Base-by-base conservation (phyloP, 2,329 filamentous ascomycete genomes). In the Ophiostoma pallidulum region DNA sequence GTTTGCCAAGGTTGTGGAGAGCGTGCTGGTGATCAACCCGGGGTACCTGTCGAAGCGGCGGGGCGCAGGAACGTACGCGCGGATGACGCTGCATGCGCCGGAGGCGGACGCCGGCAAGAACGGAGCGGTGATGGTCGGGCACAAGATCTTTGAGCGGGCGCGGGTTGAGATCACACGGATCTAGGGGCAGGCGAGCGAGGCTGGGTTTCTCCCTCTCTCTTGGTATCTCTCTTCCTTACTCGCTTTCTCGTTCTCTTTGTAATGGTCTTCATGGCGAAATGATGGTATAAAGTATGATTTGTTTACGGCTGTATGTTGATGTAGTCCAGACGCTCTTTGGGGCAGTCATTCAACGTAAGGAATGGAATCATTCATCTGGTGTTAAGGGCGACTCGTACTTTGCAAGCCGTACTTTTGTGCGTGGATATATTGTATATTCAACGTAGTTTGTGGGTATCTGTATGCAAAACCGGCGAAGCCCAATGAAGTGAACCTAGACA, bases 1-100 rank as follows among this genome's bases (percentile, higher is more conserved):
- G 3, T 95, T 94, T 71, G 86, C 87, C 33, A 94, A 86, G 78
- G 88, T 96, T 36, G 82, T 97, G 10, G 87, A 96, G 59, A 87
- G 84, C 56, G 89, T 96, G 0, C 66, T 97, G 7, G 80, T 89
- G 12, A 84, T 98, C 59, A 98, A 98, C 62, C 91, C 92, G 0
- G 91, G 92, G 5, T 82, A 80, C 42, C 68, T 95, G 29, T 92
- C 88, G 14, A 96, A 94, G 66, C 80, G 86, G 48, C 82, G 80
- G 50, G 89, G 83, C 1, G 75, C 90, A 0, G 92, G 92, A 6
- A 95, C 89, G 1, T 97, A 84, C 63, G 86, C 88, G 1, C 80
- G 83, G 43, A 76, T 98, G 72, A 78, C 78, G 18, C 67, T 97
- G 7, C 75, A 86, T 53, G 80, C 86, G 2, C 78, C 82, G 13